Conservation (phyloP, 2,329 filamentous ascomycete species). For the Scedosporium dehoogii region DNA sequence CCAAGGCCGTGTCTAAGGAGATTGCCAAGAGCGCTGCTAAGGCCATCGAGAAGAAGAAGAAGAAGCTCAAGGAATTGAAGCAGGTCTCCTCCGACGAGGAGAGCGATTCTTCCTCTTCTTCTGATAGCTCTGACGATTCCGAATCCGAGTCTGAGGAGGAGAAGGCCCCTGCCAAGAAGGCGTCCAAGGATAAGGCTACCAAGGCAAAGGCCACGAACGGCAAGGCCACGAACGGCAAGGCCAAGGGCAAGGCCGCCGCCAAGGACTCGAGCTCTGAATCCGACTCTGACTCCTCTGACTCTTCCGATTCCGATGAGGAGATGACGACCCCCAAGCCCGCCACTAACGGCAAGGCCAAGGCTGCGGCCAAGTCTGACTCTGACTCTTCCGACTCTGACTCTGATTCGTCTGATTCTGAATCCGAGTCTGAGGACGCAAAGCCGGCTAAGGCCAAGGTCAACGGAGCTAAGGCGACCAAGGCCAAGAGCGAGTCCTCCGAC, state of each 20-base stretch:
- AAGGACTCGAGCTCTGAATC: constrained; percentile 21
- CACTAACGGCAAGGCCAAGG: constrained; percentile 9
- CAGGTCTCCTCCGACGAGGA: constrained; percentile 15
- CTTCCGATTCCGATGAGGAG: constrained; percentile 27
- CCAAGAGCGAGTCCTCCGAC: constrained; percentile 22
- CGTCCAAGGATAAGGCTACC: constrained; percentile 23
- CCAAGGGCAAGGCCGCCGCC: constrained; percentile 11
- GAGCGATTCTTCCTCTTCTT: constrained; percentile 21
- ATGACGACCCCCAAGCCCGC: constrained; percentile 5
- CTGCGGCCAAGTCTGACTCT: constrained; percentile 18
- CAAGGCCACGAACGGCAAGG: constrained; percentile 14
- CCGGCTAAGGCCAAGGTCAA: constrained; percentile 6
- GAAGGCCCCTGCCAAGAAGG: constrained; percentile 19
- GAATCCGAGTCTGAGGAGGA: constrained; percentile 25
- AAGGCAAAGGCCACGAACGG: constrained; percentile 16
- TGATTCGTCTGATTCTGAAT: constrained; percentile 19
- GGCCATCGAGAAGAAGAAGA: constrained; percentile 32
- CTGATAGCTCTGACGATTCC: constrained; percentile 22
- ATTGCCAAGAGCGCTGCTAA: constrained; percentile 52
- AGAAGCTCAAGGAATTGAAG: constrained; percentile 36
- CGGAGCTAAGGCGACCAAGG: constrained; percentile 12
- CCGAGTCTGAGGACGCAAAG: constrained; percentile 19
- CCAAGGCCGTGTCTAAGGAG: constrained; percentile 59
- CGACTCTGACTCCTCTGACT: constrained; percentile 26
- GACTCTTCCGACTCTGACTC: constrained; percentile 22